These are phyloP conservation scores for Penicillium subrubescens DNA, from an alignment of 495 filamentous ascomycete species.

Conservation along the genomic window DNA sequence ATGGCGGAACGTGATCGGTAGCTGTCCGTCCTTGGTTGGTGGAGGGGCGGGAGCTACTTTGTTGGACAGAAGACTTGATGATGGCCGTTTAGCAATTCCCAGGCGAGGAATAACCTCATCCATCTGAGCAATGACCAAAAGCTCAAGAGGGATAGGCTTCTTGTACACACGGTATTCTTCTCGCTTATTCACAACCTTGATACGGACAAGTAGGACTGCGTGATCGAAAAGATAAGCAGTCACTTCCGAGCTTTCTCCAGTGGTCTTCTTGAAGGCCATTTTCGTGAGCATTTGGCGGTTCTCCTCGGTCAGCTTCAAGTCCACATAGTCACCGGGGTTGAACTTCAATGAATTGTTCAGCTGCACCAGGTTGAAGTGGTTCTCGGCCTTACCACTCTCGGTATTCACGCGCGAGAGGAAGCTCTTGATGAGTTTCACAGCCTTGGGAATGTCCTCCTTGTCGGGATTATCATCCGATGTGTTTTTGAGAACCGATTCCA, in stretches of 20 bases:
- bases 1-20: constrained; percentile 97
- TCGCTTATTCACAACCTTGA: constrained; percentile 87
- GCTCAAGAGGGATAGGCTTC: constrained; percentile 92
- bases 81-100: constrained; percentile 83
- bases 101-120: constrained; percentile 84
- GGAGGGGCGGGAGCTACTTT: constrained; percentile 58
- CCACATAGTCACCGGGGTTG: constrained; percentile 81
- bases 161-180: constrained; percentile 95
- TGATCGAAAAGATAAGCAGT: constrained; percentile 96
- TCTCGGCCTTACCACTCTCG: constrained; percentile 96
- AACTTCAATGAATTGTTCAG: constrained; percentile 89
- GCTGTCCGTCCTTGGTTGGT: constrained; percentile 67
- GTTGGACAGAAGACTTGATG: constrained; percentile 81
- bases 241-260: constrained; percentile 85
- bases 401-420: constrained; percentile 86
- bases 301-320: constrained; percentile 93
- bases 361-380: constrained; percentile 92
- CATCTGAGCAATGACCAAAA: constrained; percentile 94
- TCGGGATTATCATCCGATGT: constrained; percentile 86
- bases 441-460: constrained; percentile 86
- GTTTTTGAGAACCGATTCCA: constrained; percentile 90
- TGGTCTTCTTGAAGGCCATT: constrained; percentile 86
- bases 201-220: constrained; percentile 83
- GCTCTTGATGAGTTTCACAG: constrained; percentile 80
- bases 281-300: constrained; percentile 91